Evolutionary conservation across 2,329 filamentous ascomycete species (phyloP), one percentile per base, ranked within the genome.

Genomic region (Diaporthe vexans): DNA sequence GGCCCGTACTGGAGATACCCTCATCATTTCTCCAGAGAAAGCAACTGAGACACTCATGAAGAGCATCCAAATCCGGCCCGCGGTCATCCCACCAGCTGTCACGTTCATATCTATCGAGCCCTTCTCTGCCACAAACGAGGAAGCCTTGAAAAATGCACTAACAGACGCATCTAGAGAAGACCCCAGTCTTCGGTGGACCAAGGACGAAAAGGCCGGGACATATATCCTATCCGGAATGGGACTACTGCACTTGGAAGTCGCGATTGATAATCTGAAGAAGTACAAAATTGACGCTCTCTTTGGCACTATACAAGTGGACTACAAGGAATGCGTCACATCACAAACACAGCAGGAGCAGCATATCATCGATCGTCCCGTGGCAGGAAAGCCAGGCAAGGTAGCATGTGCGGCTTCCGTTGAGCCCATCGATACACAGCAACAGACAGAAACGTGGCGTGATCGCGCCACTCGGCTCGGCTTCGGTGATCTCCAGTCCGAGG

Each of bases 211-310:
- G 81, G 95, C 94, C 1, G 97, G 97, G 2, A 95, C 98, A 80
- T 98, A 97, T 61, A 93, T 97, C 43, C 88, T 99, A 0, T 95
- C 95, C 71, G 97, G 97, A 5, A 98, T 99, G 97, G 97, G 97
- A 10, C 95, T 97, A 79, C 89, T 99, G 37, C 97, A 99, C 83
- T 88, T 99, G 0, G 97, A 99, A 79, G 97, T 99, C 65, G 95
- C 96, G 0, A 88, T 95, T 67, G 94, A 98, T 82, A 91, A 95
- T 57, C 90, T 99, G 13, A 91, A 97, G 77, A 94, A 94, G 70
- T 93, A 98, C 84, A 97, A 97, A 82, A 95, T 89, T 87, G 82
- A 98, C 91, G 88, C 95, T 88, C 76, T 92, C 85, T 98, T 98
- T 86, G 95, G 96, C 17, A 92, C 92, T 71, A 97, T 99, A 76